Evolutionary conservation across 345 rosid genomes (phyloP), one percentile per base, ranked within the genome.

Genomic region (Aquilaria malaccensis): DNA sequence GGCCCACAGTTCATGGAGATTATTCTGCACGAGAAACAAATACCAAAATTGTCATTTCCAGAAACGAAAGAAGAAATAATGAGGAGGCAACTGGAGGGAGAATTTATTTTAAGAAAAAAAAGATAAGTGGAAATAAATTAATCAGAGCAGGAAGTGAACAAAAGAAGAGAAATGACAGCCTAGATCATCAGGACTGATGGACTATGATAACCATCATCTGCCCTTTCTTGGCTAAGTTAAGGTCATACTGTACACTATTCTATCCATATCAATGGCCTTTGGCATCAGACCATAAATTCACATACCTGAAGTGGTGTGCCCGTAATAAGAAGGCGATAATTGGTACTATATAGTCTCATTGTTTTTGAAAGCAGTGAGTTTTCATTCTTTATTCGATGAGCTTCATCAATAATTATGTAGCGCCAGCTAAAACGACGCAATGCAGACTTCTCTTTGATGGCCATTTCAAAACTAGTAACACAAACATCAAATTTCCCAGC

Each of bases 401-500:
- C 99, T 79, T 93, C 98, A 70, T 93, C 99, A 70, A 94, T 94
- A 60, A 90, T 84, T 59, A 91, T 91, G 75, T 88, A 95, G 11
- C 99, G 93, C 97, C 99, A 91, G 74, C 95, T 95, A 72, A 95
- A 95, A 50, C 96, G 95, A 47, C 91, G 96, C 70, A 94, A 68
- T 12, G 88, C 67, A 73, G 91, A 33, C 76, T 91, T 94, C 86
- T 95, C 99, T 72, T 95, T 95, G 66, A 95, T 95, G 65, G 97
- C 99, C 99, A 95, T 95, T 78, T 95, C 97, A 80, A 94, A 94
- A 75, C 99, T 94, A 52, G 99, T 94, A 63, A 94, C 97, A 52
- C 97, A 90, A 6, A 95, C 85, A 88, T 95, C 96, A 75, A 95
- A 95, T 80, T 95, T 95, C 59, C 99, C 97, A 61, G 99, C 97